Base-by-base conservation (phyloP, 805 yeast genomes). In the Priceomyces melissophilus region DNA sequence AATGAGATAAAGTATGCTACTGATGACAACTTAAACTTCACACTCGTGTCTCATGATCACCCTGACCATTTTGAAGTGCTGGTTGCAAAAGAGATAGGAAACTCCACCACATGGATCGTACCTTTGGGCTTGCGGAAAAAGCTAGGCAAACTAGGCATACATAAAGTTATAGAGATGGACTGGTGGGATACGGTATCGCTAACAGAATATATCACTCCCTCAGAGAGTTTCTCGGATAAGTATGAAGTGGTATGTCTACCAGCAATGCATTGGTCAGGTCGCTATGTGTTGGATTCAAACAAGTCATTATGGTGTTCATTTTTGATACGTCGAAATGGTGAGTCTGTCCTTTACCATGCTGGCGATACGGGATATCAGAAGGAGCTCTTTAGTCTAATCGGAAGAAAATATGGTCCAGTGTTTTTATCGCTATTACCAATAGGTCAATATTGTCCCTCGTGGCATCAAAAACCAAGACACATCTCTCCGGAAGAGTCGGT, bases 201-300 rank as follows among this genome's bases (percentile, higher is more conserved):
- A 27, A 63, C 63, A 39, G 63, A 73, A 23, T 71, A 73, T 12
- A 65, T 78, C 2, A 45, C 81, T 16, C 37, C 47, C 7, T 52
- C 54, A 2, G 57, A 61, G 9, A 53, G 57, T 4, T 32, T 65
- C 7, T 54, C 63, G 0, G 81, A 81, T 43, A 69, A 68, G 5
- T 89, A 84, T 67, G 89, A 87, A 49, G 69, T 91, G 12, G 90
- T 87, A 1, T 87, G 96, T 60, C 76, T 93, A 0, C 98, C 98
- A 0, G 88, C 97, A 0, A 84, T 84, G 95, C 98, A 91, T 62
- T 91, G 98, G 98, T 85, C 95, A 1, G 98, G 98, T 0, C 65
- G 96, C 29, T 75, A 76, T 27, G 61, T 90, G n/a, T 55, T 81
- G 13, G 98, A 91, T 58, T 76, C 95, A 2, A 91, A 91, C 60